Percentiles rank a stretch among this genome's conserved stretches.
Evolutionary conservation across 768 basidiomycete genomes (phyloP).

Genomic region (Cystofilobasidium capitatum): DNA sequence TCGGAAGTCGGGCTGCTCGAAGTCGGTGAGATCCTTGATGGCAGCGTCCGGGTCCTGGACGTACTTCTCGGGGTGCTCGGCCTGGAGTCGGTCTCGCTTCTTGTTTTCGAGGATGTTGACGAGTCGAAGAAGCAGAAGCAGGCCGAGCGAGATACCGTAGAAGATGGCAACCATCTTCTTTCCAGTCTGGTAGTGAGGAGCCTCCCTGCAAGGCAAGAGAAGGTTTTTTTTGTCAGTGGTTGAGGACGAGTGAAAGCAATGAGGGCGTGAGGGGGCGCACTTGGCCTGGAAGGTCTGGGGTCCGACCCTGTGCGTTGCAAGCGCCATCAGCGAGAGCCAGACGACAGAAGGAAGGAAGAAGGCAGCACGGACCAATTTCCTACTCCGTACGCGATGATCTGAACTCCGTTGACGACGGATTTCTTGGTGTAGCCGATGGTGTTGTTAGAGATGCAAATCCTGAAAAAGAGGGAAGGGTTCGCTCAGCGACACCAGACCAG

Average conservation of each 20-base stretch:
- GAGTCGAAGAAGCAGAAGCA: constrained; percentile 22
- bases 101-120: constrained; percentile 22
- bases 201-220: constrained; percentile 2
- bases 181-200: constrained; percentile 22
- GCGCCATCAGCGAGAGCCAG: too few relatives aligned
- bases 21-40: constrained; percentile 28
- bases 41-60: constrained; percentile 27
- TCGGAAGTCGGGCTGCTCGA: constrained; percentile 28
- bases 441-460: constrained; percentile 24
- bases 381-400: constrained; percentile 28
- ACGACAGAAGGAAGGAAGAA: background rate
- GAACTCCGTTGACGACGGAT: constrained; percentile 27
- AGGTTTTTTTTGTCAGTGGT: background rate
- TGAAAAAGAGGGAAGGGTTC: too few relatives aligned
- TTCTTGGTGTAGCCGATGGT: constrained; percentile 30
- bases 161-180: constrained; percentile 27
- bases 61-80: constrained; percentile 9
- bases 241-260: too few relatives aligned
- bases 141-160: constrained; percentile 28
- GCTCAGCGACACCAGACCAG: too few relatives aligned
- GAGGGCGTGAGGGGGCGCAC: too few relatives aligned
- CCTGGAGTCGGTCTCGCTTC: background rate
- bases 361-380: constrained; percentile 24
- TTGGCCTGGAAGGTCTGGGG: background rate
- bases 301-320: too few relatives aligned